Evolutionary conservation across 306 rosid species (phyloP), one percentile per base, ranked within the genome.

Genomic region (Sphenostylis stenocarpa): DNA sequence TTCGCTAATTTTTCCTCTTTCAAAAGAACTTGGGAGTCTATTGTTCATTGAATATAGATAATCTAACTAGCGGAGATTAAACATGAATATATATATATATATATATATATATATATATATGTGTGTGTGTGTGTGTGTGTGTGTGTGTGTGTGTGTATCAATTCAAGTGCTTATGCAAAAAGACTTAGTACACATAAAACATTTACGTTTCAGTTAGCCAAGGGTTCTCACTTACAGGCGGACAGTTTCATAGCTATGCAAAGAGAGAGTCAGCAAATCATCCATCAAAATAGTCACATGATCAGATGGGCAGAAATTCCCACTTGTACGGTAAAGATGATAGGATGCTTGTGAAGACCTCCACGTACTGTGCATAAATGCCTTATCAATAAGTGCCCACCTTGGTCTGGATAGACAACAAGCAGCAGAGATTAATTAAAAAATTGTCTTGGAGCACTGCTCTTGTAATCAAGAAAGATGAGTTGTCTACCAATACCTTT

Each of bases 351-450:
- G 99, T 44, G 99, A 96, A 77, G 99, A 90, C 85, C 99, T 92
- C 99, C 99, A 96, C 1, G 95, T 92, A 91, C 83, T 91, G 87
- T 92, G 98, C 99, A 96, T 89, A 79, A 87, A 92, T 78, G 99
- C 96, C 85, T 96, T 96, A 85, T 96, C 99, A 23, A 96, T 96
- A 83, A 96, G 98, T 44, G 99, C 91, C 99, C 99, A 96, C 86
- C 99, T 90, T 4, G 99, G 99, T 83, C 99, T 96, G 87, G 67
- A 78, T 72, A 13, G 73, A 71, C 51, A 21, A 68, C 61, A 61
- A 55, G 72, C 20, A 63, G 82, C 70, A 55, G 58, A 44, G 76
- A 68, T 67, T 58, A 14, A 75, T 36, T 17, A 51, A 75, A 39
- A 67, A 75, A 33, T 63, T 34, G 36, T 64, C 28, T 43, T 53